Evolutionary conservation across 2,329 filamentous ascomycete genomes (phyloP), one percentile per base, ranked within the genome.

Genomic region (Dothideomycetidae sp.): DNA sequence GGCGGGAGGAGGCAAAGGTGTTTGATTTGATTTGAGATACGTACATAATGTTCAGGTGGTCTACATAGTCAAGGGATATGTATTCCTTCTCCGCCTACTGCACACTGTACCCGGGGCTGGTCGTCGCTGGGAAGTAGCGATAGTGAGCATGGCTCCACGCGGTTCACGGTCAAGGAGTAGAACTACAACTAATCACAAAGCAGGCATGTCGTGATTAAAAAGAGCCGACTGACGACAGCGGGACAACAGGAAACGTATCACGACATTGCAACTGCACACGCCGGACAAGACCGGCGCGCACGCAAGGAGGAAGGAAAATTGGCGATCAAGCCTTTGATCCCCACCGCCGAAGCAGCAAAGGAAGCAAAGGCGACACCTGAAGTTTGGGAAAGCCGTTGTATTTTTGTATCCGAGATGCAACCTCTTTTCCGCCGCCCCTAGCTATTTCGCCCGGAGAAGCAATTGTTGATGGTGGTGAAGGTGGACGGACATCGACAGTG

Each of bases 351-450:
- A 31, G 17, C 28, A 29, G 31, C 19, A 19, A 16, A 38, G 36
- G 17, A 38, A 21, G 31, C 19, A 30, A 16, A 32, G 36, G 42
- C 35, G 32, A 37, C 45, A 39, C 36, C 36, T 39, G 17, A 37
- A n/a, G 16, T 14, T 14, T 30, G 5, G 7, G 12, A 23, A 33
- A 26, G n/a, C 35, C 30, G 30, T 18, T 37, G 31, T 38, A 32
- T 32, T 38, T 19, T 21, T 18, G 15, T 31, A 19, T 19, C 35
- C 41, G 28, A 42, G 36, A 26, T 26, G 21, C 31, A 39, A 44
- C 40, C 41, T 29, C 41, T 33, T 39, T 33, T 28, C 28, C 34
- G 38, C 32, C 30, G 42, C 7, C 21, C 21, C 21, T 26, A 26
- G 21, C 21, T 26, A 26, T 26, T 26, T 26, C 21, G 7, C 21